Conservation (phyloP, 768 basidiomycete genomes). For the Imleria badia region DNA sequence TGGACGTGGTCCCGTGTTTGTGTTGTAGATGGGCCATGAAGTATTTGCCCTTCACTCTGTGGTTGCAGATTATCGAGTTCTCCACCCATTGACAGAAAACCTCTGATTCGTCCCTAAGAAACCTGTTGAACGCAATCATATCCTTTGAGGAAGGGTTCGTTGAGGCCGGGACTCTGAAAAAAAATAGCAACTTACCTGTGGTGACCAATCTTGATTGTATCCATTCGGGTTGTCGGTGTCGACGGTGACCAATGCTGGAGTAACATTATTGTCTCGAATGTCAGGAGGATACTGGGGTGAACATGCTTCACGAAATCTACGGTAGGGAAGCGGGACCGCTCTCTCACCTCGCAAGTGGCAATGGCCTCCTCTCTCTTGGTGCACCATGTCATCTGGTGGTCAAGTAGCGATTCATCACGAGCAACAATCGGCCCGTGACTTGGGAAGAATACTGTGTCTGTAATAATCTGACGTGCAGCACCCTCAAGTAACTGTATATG, state of each 20-base stretch:
- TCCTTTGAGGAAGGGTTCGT: background rate
- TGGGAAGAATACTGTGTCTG: too few species aligned
- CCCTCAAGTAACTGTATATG: too few species aligned
- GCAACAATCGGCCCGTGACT: too few species aligned
- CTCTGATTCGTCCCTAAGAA: background rate
- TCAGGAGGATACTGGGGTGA: background rate
- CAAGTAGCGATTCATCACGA: too few species aligned
- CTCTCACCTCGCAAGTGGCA: background rate
- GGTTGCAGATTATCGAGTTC: background rate
- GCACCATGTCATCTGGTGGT: background rate
- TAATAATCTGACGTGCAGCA: too few species aligned
- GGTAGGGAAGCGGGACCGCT: too few species aligned
- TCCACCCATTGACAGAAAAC: slow-evolving; percentile 4
- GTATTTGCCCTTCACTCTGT: background rate
- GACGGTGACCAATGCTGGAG: too few species aligned
- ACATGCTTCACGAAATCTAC: background rate
- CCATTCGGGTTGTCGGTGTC: background rate
- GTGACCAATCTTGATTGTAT: background rate
- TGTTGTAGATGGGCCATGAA: background rate
- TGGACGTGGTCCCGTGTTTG: background rate
- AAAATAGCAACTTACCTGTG: background rate
- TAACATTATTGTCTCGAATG: background rate
- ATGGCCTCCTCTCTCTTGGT: background rate
- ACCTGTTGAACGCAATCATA: background rate
- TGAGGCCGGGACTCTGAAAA: background rate